Evolutionary conservation across 2,329 filamentous ascomycete genomes (phyloP).

Genomic region (Gaeumannomyces sp.): DNA sequence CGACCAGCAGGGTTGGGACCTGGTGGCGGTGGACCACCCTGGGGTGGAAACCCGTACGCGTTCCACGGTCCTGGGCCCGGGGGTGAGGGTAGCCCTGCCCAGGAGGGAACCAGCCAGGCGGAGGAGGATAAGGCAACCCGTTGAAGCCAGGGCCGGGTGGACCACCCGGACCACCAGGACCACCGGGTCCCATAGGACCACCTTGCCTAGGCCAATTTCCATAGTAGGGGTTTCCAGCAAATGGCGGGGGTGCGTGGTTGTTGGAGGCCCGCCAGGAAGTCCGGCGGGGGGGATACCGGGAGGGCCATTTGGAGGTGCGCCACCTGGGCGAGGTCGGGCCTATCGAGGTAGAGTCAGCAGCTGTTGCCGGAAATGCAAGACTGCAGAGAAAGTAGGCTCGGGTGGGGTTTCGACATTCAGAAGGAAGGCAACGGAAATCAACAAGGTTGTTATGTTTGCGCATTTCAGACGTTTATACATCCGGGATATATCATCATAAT

Average conservation of each 20-base stretch:
- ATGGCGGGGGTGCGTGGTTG: constrained; percentile 3
- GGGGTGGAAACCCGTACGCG: constrained; percentile 56
- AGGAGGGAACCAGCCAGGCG: constrained; percentile 71
- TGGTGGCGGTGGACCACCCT: constrained; percentile 19
- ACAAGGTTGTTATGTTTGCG: constrained; percentile 78
- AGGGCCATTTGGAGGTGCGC: constrained; percentile 19
- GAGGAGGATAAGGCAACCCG: constrained; percentile 72
- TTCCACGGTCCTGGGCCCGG: constrained; percentile 53
- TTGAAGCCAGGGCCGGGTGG: constrained; percentile 35
- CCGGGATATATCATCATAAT: constrained; percentile 92
- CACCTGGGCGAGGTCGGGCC: constrained; percentile 14
- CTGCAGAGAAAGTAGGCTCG: constrained; percentile 7
- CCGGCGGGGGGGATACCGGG: constrained; percentile 13
- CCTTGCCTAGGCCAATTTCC: constrained; percentile 14
- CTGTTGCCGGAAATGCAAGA: constrained; percentile 3
- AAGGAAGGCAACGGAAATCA: constrained; percentile 99
- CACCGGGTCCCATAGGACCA: constrained; percentile 11
- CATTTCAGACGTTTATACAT: constrained; percentile 94
- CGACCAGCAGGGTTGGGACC: constrained; percentile 24
- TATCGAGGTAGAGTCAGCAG: constrained; percentile 12
- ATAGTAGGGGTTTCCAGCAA: constrained; percentile 7
- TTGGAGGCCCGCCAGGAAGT: not conserved
- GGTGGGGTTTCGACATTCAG: constrained; percentile 53
- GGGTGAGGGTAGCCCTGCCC: constrained; percentile 64
- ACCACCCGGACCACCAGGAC: constrained; percentile 15